Evolutionary conservation across 1,139 yeast genomes (phyloP).

Genomic region (Suhomyces terraborum): DNA sequence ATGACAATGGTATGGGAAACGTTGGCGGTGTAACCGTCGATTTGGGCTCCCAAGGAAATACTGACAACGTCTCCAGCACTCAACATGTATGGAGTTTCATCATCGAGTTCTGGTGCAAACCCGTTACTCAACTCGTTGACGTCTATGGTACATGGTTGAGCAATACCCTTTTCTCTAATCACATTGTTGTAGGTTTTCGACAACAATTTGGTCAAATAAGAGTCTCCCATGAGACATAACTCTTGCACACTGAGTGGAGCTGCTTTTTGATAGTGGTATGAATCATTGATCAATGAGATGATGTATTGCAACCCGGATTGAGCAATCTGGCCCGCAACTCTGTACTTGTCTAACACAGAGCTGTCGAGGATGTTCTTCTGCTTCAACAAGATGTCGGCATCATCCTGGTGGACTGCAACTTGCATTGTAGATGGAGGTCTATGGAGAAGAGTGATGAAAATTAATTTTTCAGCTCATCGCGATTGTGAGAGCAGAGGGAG

Average conservation of each 20-base stretch:
- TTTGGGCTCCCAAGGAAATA: constrained; percentile 81
- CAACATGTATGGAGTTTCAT: constrained; percentile 53
- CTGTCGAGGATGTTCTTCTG: constrained; percentile 70
- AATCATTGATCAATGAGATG: constrained; percentile 64
- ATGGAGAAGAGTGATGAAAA: constrained; percentile 6
- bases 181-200: constrained; percentile 54
- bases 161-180: constrained; percentile 82
- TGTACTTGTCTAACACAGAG: constrained; percentile 72
- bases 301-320: constrained; percentile 79
- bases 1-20: constrained; percentile 85
- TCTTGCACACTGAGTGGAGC: constrained; percentile 62
- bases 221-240: constrained; percentile 79
- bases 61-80: constrained; percentile 84
- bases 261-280: constrained; percentile 58
- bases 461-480: constrained; percentile 14
- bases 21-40: constrained; percentile 92
- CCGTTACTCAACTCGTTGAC: constrained; percentile 76
- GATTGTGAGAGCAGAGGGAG: constrained; percentile 6
- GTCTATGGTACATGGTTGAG: constrained; percentile 87
- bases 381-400: constrained; percentile 71
- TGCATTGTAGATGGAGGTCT: constrained; percentile 43
- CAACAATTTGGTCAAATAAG: constrained; percentile 61
- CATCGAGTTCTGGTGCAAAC: constrained; percentile 85
- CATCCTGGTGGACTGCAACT: constrained; percentile 67
- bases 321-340: constrained; percentile 88